phyloP scores from a whole-genome alignment of 495 filamentous ascomycete genomes.

The Pyronema omphalodes region DNA sequence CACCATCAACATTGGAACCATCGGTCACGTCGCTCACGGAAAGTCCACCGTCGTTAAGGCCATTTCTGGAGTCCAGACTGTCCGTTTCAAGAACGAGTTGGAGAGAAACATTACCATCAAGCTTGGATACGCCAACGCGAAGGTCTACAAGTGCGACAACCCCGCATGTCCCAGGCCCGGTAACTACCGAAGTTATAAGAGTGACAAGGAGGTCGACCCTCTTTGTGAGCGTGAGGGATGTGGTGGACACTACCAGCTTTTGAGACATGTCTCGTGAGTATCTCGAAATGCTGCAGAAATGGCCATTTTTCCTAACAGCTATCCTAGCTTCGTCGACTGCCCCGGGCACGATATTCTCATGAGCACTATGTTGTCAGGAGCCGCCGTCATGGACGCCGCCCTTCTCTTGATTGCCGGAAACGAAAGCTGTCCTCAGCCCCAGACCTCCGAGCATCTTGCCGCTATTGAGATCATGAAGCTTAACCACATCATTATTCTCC shows the following conservation, averaged over 20 bases:
- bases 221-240: conserved; percentile 90
- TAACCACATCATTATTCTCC: conserved; percentile 93
- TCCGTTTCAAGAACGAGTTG: conserved; percentile 97
- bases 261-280: conserved; percentile 75
- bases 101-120: conserved; percentile 99
- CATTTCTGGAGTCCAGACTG: conserved; percentile 95
- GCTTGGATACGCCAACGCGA: conserved; percentile 96
- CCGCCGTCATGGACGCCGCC: conserved; percentile 97
- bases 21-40: conserved; percentile 96
- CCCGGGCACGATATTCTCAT: conserved; percentile 99
- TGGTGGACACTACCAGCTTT: conserved; percentile 57
- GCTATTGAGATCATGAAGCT: conserved; percentile 99
- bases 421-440: conserved; percentile 96
- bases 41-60: conserved; percentile 98
- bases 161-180: conserved; percentile 74
- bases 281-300: not conserved
- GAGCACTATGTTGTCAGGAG: conserved; percentile 99
- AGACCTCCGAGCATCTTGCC: conserved; percentile 94
- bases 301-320: conserved; percentile 1
- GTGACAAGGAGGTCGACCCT: conserved; percentile 92
- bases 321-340: conserved; percentile 76
- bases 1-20: conserved; percentile 97
- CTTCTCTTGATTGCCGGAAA: conserved; percentile 94
- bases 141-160: conserved; percentile 98
- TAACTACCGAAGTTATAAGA: conserved; percentile 94